Evolutionary conservation across 1,139 yeast genomes (phyloP).

Genomic region (Candida albicans): DNA sequence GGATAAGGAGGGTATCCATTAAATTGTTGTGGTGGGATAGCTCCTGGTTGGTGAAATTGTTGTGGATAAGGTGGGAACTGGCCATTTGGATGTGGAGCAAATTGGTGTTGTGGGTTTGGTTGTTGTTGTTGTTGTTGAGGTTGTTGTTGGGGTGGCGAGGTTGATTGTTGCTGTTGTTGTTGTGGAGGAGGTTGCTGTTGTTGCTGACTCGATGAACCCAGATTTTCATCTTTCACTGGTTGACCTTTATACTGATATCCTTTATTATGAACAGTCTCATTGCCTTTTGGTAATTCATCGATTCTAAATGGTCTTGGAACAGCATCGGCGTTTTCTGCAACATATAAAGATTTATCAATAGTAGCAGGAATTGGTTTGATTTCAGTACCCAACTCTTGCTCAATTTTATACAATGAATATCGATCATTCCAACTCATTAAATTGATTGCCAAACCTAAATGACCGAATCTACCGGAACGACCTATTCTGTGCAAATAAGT

Average conservation of each 20-base stretch:
- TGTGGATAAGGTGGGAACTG: slow-evolving; percentile 14
- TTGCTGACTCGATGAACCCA: slow-evolving; percentile 16
- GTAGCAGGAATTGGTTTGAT: slow-evolving; percentile 93
- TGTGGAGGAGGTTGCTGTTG: slow-evolving; percentile 20
- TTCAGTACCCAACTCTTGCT: slow-evolving; percentile 96
- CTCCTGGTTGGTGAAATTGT: slow-evolving; percentile 16
- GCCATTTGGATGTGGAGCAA: slow-evolving; percentile 17
- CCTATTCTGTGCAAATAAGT: slow-evolving; percentile 98
- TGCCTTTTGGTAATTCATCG: slow-evolving; percentile 59
- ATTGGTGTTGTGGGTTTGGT: slow-evolving; percentile 15
- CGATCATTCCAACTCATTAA: slow-evolving; percentile 97
- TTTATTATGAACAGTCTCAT: slow-evolving; percentile 37
- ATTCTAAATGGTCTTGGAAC: slow-evolving; percentile 89
- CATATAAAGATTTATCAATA: slow-evolving; percentile 86
- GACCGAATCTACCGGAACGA: slow-evolving; percentile 99
- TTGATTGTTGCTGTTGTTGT: slow-evolving; percentile 17
- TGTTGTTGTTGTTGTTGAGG: slow-evolving; percentile 17
- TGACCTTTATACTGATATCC: slow-evolving; percentile 51
- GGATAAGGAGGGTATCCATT: slow-evolving; percentile 25
- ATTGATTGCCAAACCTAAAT: slow-evolving; percentile 95
- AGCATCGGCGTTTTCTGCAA: slow-evolving; percentile 72
- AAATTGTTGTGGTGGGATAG: slow-evolving; percentile 20
- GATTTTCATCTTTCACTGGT: slow-evolving; percentile 33
- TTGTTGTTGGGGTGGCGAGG: slow-evolving; percentile 19
- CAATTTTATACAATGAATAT: slow-evolving; percentile 88